Base-by-base conservation (phyloP, 306 rosid genomes). In the Delonix regia region DNA sequence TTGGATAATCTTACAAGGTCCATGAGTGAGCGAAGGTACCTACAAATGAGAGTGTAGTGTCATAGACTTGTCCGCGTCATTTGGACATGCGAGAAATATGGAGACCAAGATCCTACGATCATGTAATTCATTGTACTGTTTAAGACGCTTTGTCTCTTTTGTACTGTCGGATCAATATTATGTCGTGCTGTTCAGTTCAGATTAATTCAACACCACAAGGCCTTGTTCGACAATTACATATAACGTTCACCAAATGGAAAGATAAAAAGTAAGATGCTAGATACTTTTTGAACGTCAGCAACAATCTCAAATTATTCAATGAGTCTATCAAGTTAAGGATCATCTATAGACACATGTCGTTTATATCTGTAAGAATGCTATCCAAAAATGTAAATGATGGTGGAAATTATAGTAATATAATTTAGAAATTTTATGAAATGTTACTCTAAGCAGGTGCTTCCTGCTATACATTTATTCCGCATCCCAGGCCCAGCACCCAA, bases 31-130 rank as follows among this genome's bases (percentile, higher is more conserved):
- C 4, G 18, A 65, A 19, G 48, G 30, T 36, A 19, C n/a, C 19
- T 28, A 14, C 44, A 62, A 62, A 62, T 33, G 24, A 69, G 73
- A 7, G 74, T 45, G 25, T 24, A 7, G 74, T 45, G 25, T 24
- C 24, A 24, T 10, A 8, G 48, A 69, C 27, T 78, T 71, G 79
- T 80, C 79, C 76, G 61, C 9, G 18, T 76, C 82, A 71, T 47
- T 55, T 45, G 85, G 85, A 33, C 52, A 38, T 27, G 71, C 82
- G 83, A 74, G 9, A 78, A 85, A 74, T 27, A 45, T 56, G 85
- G 70, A 44, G 42, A 71, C 27, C 51, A 28, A 57, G n/a, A 69
- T 73, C 39, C 61, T 8, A 19, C 28, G 74, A 75, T 51, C 53
- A 53, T 18, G 11, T 51, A n/a, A n/a, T n/a, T 11, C 56, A 16